A percentile compares a stretch with the other conserved stretches of the same genome.
phyloP scores from a whole-genome alignment of 208 protist genomes.

The Tritrichomonas musculus region DNA sequence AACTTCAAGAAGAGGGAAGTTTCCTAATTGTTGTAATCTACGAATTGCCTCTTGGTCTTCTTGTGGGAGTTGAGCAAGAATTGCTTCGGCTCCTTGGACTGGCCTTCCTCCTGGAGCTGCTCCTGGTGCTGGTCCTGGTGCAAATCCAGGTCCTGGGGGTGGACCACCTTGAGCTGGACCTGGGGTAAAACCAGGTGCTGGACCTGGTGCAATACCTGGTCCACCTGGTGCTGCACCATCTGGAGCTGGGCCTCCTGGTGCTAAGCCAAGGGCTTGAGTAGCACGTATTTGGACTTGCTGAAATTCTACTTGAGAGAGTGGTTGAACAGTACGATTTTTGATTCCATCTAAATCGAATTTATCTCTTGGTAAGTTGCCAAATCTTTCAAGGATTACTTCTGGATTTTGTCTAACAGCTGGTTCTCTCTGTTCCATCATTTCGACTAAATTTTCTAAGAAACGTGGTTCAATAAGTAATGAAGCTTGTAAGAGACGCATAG shows the following conservation, averaged over 20 bases:
- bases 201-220: not conserved
- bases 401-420: not conserved
- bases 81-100: not conserved
- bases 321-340: not conserved
- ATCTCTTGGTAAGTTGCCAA: not conserved
- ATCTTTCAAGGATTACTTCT: not conserved
- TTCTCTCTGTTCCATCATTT: not conserved
- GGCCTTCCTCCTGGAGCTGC: not conserved
- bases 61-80: no score
- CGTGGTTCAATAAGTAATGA: not conserved
- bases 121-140: not conserved
- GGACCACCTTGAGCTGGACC: no score
- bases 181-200: not conserved
- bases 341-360: not conserved
- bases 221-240: not conserved
- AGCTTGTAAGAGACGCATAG: not conserved
- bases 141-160: no score
- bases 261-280: no score
- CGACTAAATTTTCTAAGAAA: not conserved
- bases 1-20: no score
- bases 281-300: no score
- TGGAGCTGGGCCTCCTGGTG: no score
- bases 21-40: no score
- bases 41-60: no score
- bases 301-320: not conserved